Percentiles rank a stretch among this genome's conserved stretches.
phyloP scores from a whole-genome alignment of 2,329 filamentous ascomycete genomes.

The Rhinocladiella similis region DNA sequence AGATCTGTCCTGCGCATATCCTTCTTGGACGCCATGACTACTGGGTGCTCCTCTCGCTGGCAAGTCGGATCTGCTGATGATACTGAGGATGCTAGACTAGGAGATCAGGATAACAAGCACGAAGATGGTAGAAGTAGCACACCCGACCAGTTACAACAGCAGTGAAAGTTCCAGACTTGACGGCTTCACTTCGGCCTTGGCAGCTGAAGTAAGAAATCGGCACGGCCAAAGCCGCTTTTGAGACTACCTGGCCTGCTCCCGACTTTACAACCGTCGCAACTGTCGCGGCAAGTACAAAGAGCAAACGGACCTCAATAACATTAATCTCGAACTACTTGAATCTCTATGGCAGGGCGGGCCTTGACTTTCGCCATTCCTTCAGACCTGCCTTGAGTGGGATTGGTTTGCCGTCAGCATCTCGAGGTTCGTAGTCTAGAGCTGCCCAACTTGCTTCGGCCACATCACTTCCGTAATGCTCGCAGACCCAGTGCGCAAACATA shows the following conservation, averaged over 20 bases:
- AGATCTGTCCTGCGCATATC: slow-evolving; percentile 75
- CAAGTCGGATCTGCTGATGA: neutral
- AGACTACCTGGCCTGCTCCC: too few species aligned
- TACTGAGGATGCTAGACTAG: neutral
- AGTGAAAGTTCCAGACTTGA: neutral
- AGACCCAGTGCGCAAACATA: slow-evolving; percentile 44
- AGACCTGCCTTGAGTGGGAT: slow-evolving; percentile 1
- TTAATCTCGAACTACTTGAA: too few species aligned
- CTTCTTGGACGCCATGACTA: slow-evolving; percentile 66
- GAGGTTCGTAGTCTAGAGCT: slow-evolving; percentile 38
- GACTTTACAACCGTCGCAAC: too few species aligned
- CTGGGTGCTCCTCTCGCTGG: neutral
- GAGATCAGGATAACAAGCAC: neutral
- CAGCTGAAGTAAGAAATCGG: too few species aligned
- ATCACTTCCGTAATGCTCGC: slow-evolving; percentile 35
- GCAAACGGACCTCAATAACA: too few species aligned
- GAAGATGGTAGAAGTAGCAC: neutral
- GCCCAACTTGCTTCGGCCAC: neutral
- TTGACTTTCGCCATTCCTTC: neutral
- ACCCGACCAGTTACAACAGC: neutral
- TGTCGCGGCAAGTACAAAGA: too few species aligned
- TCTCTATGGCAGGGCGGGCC: too few species aligned
- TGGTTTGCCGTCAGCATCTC: slow-evolving; percentile 34
- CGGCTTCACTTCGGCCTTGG: neutral
- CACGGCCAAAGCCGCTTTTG: too few species aligned